Evolutionary conservation across 352 stramenopile genomes (phyloP), one percentile per base, ranked within the genome.

Genomic region (Pythium monospermum): DNA sequence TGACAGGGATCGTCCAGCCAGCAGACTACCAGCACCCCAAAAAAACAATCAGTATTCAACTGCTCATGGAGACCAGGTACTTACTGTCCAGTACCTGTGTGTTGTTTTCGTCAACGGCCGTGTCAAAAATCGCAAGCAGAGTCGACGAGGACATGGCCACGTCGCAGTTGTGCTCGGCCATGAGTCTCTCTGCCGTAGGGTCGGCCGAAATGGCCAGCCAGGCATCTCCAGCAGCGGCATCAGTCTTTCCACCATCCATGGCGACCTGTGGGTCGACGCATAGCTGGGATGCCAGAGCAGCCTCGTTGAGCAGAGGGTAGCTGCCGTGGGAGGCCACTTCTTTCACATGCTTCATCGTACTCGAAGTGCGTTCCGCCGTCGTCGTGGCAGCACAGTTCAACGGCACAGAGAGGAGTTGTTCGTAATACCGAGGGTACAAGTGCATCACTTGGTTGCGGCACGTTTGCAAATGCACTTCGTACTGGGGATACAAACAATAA

Each of bases 151-250:
- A 78, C 21, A 94, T 69, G 1, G 75, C 77, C 0, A 91, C 33
- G n/a, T 91, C 73, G 27, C 83, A 94, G 15, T 85, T 59, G 38
- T 83, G 71, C 42, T 72, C 49, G 22, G 81, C 62, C 75, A 92
- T 87, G 21, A 94, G 64, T 12, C 68, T 41, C 25, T 77, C 66
- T 0, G 80, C 79, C 2, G 69, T 64, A 3, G 55, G 16, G 43
- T 94, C 83, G 0, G 69, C 61, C 1, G 83, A 94, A 37, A 91
- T 84, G 18, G 64, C 52, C 18, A 33, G 33, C 58, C 58, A 66
- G 3, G 21, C 22, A 19, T 38, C 22, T 8, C 32, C 23, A 2
- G 47, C n/a, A 16, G 48, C 43, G 15, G 42, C 23, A 6, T 28
- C 49, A 21, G 13, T 35, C 12, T 16, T 37, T 1, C 7, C 5